Percentiles rank a stretch among this genome's conserved stretches.
phyloP scores from a whole-genome alignment of 2,329 filamentous ascomycete species.

The Fulvia fulva region DNA sequence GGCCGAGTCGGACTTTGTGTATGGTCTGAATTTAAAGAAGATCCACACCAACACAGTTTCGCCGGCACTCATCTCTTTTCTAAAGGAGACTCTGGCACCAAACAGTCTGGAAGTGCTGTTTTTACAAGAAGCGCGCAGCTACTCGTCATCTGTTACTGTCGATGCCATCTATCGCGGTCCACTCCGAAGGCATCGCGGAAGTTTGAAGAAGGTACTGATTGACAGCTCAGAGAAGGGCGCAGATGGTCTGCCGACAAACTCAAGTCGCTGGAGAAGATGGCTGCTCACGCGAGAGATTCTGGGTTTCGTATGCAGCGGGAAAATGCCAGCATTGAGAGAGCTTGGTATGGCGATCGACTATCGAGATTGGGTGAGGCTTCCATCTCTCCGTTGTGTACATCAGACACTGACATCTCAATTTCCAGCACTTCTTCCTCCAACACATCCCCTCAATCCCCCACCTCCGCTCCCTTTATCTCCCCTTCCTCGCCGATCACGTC shows the following conservation, averaged over 20 bases:
- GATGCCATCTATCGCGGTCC: conserved; percentile 68
- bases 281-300: conserved; percentile 66
- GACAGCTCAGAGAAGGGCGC: conserved; percentile 60
- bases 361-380: conserved; percentile 66
- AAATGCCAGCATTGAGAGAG: conserved; percentile 68
- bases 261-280: conserved; percentile 63
- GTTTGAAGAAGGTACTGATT: conserved; percentile 68
- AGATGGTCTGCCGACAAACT: conserved; percentile 37
- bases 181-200: conserved; percentile 65
- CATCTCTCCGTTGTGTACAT: not conserved
- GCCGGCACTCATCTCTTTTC: conserved; percentile 64
- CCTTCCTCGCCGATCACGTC: conserved; percentile 61
- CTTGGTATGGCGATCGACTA: conserved; percentile 69
- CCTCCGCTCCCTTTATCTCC: conserved; percentile 67
- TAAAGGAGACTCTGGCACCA: conserved; percentile 72
- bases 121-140: conserved; percentile 59
- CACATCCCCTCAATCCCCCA: conserved; percentile 66
- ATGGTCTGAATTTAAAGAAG: conserved; percentile 66
- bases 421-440: conserved; percentile 73
- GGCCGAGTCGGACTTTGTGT: conserved; percentile 33
- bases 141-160: conserved; percentile 59
- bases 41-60: conserved; percentile 73
- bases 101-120: conserved; percentile 78
- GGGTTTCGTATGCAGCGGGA: conserved; percentile 69
- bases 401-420: conserved; percentile 1